Percentiles rank a stretch among this genome's conserved stretches.
phyloP scores from a whole-genome alignment of 768 basidiomycete genomes.

The Mycena leptocephala region DNA sequence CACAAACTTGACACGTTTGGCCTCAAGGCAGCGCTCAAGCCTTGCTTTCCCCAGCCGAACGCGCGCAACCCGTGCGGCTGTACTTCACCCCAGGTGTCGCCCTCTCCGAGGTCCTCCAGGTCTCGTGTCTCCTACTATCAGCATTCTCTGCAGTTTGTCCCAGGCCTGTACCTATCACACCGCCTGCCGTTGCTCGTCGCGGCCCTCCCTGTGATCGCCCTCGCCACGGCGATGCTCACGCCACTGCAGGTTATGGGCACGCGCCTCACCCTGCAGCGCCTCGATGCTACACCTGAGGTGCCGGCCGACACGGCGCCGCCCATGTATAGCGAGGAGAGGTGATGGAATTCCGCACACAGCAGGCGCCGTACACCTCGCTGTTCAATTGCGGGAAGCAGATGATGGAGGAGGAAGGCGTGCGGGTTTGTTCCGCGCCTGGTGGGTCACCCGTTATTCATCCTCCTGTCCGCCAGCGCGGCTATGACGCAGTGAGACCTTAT shows the following conservation, averaged over 20 bases:
- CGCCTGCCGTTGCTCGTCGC: not conserved
- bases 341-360: conserved; percentile 19
- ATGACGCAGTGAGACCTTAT: not conserved
- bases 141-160: not conserved
- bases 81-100: conserved; percentile 30
- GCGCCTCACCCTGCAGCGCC: conserved; percentile 30
- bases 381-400: conserved; percentile 16
- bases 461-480: not conserved
- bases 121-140: not conserved
- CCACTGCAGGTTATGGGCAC: conserved; percentile 21
- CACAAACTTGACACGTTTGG: conserved; percentile 24
- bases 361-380: conserved; percentile 17
- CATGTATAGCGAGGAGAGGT: conserved; percentile 4
- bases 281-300: not conserved
- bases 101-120: not conserved
- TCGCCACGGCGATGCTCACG: conserved; percentile 18
- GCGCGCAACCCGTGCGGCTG: conserved; percentile 10
- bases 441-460: conserved; percentile 14
- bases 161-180: not conserved
- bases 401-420: conserved; percentile 19
- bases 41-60: conserved; percentile 30
- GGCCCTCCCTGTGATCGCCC: not conserved
- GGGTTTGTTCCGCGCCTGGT: conserved; percentile 31
- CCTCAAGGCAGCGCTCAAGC: conserved; percentile 9
- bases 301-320: not conserved